A percentile compares a stretch with the other conserved stretches of the same genome.
These are phyloP conservation scores for Lyophyllum decastes DNA, from an alignment of 768 basidiomycete species.

Conservation along the genomic window DNA sequence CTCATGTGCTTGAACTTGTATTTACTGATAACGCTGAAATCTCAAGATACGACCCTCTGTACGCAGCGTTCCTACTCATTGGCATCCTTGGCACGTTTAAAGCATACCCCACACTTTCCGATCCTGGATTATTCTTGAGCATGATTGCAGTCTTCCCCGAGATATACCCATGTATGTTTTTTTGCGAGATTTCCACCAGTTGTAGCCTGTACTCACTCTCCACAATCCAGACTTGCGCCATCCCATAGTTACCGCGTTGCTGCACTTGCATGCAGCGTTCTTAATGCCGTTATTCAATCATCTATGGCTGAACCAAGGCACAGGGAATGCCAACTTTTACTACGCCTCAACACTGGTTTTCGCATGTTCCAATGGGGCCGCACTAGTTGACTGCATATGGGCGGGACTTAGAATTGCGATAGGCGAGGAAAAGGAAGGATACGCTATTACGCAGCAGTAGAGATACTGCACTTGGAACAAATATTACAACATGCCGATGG, in stretches of 20 bases:
- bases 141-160: slow-evolving; percentile 86
- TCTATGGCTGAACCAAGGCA: slow-evolving; percentile 88
- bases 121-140: slow-evolving; percentile 83
- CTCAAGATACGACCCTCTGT: slow-evolving; percentile 79
- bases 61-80: slow-evolving; percentile 71
- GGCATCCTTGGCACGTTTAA: slow-evolving; percentile 87
- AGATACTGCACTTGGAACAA: neutral
- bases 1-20: neutral
- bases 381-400: slow-evolving; percentile 78
- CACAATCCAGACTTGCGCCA: slow-evolving; percentile 69
- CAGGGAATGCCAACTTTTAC: slow-evolving; percentile 98
- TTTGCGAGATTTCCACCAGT: neutral
- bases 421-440: slow-evolving; percentile 52
- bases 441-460: slow-evolving; percentile 63
- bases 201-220: neutral
- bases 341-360: slow-evolving; percentile 96
- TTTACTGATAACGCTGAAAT: neutral
- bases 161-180: slow-evolving; percentile 70
- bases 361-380: slow-evolving; percentile 84
- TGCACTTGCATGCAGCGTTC: slow-evolving; percentile 81
- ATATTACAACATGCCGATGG: neutral
- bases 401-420: slow-evolving; percentile 81
- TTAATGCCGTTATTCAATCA: slow-evolving; percentile 91
- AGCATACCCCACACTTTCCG: slow-evolving; percentile 88
- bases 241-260: slow-evolving; percentile 79